phyloP scores from a whole-genome alignment of 2,329 filamentous ascomycete genomes.

The Cladorrhinum sp. region DNA sequence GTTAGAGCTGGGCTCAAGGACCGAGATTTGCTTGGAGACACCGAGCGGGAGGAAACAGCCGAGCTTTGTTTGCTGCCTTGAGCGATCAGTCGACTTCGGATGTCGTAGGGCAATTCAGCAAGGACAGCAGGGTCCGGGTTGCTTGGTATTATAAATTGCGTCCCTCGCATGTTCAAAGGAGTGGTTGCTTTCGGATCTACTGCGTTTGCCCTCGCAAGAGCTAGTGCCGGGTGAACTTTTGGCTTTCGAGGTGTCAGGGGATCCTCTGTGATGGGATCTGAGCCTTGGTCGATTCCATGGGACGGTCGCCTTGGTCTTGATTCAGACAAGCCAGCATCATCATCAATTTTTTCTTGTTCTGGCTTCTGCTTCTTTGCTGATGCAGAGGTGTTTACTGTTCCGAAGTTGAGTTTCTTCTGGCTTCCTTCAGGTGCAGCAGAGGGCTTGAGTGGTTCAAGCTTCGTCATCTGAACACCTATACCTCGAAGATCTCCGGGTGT shows the following conservation, averaged over 20 bases:
- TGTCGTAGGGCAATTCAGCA: slow-evolving; percentile 79
- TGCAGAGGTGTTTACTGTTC: slow-evolving; percentile 43
- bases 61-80: slow-evolving; percentile 44
- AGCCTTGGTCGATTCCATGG: slow-evolving; percentile 39
- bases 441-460: slow-evolving; percentile 74
- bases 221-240: slow-evolving; percentile 53
- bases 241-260: slow-evolving; percentile 52
- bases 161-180: slow-evolving; percentile 75
- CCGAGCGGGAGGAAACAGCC: slow-evolving; percentile 29
- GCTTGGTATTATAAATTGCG: slow-evolving; percentile 86
- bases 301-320: slow-evolving; percentile 28
- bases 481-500: slow-evolving; percentile 91
- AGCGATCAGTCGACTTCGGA: slow-evolving; percentile 69
- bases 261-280: slow-evolving; percentile 51
- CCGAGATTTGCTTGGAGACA: slow-evolving; percentile 37
- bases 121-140: slow-evolving; percentile 80
- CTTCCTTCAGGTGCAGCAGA: slow-evolving; percentile 65
- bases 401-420: slow-evolving; percentile 76
- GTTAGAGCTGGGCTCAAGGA: slow-evolving; percentile 37
- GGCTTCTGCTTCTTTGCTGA: slow-evolving; percentile 37
- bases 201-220: slow-evolving; percentile 48
- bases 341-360: slow-evolving; percentile 46
- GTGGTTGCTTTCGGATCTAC: slow-evolving; percentile 57
- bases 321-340: slow-evolving; percentile 38
- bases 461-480: slow-evolving; percentile 89